Evolutionary conservation across 768 basidiomycete genomes (phyloP).

Genomic region (Antrodiella citrinella): DNA sequence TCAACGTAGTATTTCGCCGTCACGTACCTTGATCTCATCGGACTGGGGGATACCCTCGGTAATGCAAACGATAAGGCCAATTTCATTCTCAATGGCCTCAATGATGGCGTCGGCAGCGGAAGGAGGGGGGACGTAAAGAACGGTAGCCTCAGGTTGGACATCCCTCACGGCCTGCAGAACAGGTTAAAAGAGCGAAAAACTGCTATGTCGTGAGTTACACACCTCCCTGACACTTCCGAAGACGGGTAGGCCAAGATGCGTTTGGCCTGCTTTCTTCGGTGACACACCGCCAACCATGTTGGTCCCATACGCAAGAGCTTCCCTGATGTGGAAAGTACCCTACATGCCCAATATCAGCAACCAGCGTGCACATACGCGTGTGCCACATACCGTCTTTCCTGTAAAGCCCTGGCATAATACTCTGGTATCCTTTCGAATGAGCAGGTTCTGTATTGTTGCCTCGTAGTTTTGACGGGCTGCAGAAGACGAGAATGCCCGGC

Average conservation of each 20-base stretch:
- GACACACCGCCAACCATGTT: slow-evolving; percentile 98
- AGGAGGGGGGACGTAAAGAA: slow-evolving; percentile 98
- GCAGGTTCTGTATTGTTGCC: slow-evolving; percentile 85
- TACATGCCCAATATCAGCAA: slow-evolving; percentile 20
- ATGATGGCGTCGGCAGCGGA: slow-evolving; percentile 94
- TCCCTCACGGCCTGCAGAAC: slow-evolving; percentile 71
- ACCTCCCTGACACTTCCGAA: slow-evolving; percentile 92
- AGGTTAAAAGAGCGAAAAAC: slow-evolving; percentile 4
- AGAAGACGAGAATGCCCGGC: slow-evolving; percentile 78
- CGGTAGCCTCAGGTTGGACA: slow-evolving; percentile 83
- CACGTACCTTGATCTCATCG: slow-evolving; percentile 83
- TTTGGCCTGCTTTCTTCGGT: slow-evolving; percentile 92
- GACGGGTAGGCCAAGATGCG: slow-evolving; percentile 90
- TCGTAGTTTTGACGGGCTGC: slow-evolving; percentile 71
- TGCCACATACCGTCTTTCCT: slow-evolving; percentile 76
- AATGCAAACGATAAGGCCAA: slow-evolving; percentile 94
- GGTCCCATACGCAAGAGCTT: slow-evolving; percentile 92
- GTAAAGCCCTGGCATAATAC: slow-evolving; percentile 89
- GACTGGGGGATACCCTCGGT: slow-evolving; percentile 98
- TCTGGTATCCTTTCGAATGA: slow-evolving; percentile 90
- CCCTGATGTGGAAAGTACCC: slow-evolving; percentile 96
- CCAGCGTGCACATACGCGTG: background rate
- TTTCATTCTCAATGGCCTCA: slow-evolving; percentile 98
- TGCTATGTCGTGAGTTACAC: background rate
- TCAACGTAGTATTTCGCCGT: no score